Evolutionary conservation across 2,329 filamentous ascomycete genomes (phyloP), one percentile per base, ranked within the genome.

Genomic region (Epichloe hybrida): DNA sequence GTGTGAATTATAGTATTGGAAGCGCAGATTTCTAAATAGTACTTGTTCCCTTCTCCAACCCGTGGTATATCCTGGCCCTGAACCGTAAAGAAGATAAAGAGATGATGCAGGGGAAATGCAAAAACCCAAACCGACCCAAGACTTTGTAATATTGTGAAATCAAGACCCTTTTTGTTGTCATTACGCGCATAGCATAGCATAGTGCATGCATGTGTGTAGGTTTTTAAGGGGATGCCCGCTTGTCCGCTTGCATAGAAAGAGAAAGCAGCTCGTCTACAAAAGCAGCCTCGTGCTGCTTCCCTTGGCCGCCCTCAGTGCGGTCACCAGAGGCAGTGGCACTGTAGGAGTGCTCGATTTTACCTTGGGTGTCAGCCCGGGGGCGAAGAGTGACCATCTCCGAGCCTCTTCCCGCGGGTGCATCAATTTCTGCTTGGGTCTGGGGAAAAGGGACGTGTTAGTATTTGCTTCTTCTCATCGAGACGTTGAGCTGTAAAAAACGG

Each of bases 201-300:
- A 3, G 27, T 27, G 23, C 23, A 27, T 27, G 31, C 8, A 31
- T 31, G 23, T 31, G 31, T 31, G 31, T 11, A 31, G 31, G 27
- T 9, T 36, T 36, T 47, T 46, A 53, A 23, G 38, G 13, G n/a
- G 45, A 21, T 11, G 44, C 35, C 51, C 52, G 36, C 49, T 55
- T 52, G 47, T 50, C 50, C 8, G 48, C 53, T 38, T 51, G 44
- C 55, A 59, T 56, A n/a, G 52, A 53, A 2, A 59, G 47, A 8
- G 55, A 45, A 11, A 59, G 49, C 50, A 59, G 46, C 45, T 59
- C 50, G 40, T 59, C 56, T 11, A 59, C 55, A 44, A 57, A 59
- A 1, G 49, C 52, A 13, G 49, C 49, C 8, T 52, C 54, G 3
- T 42, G 41, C 15, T 50, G 43, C 47, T 48, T 51, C 2, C 42